These are phyloP conservation scores for Dryadomyces quercivorus DNA, from an alignment of 2,329 filamentous ascomycete genomes.

Conservation along the genomic window DNA sequence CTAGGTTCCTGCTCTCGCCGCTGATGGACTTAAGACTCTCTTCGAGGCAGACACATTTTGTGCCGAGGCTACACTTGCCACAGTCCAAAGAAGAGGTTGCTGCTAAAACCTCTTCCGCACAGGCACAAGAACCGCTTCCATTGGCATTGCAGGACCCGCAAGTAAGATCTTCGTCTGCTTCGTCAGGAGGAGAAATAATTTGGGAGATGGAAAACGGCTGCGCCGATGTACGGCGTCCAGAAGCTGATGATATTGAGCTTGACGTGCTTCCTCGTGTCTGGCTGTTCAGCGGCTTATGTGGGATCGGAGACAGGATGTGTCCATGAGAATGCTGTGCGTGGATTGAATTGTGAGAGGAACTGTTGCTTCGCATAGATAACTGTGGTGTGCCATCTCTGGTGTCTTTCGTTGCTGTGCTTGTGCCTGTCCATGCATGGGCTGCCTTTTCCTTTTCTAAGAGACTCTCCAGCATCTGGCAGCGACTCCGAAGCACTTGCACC, in stretches of 20 bases:
- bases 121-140: constrained; percentile 40
- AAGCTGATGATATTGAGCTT: constrained; percentile 17
- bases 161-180: constrained; percentile 27
- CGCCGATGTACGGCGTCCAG: constrained; percentile 18
- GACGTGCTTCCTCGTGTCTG: constrained; percentile 13
- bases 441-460: constrained; percentile 44
- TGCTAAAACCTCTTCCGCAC: constrained; percentile 44
- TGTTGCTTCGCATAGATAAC: neutral
- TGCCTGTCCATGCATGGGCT: constrained; percentile 2
- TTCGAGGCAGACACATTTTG: constrained; percentile 51
- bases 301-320: constrained; percentile 8
- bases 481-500: constrained; percentile 50
- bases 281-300: constrained; percentile 7
- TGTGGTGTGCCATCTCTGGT: constrained; percentile 1
- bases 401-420: constrained; percentile 1
- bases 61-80: constrained; percentile 50
- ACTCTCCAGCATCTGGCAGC: constrained; percentile 50
- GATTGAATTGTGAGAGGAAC: neutral
- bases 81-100: constrained; percentile 46
- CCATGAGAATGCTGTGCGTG: constrained; percentile 3
- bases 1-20: constrained; percentile 4
- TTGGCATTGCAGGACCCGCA: constrained; percentile 46
- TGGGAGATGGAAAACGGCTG: constrained; percentile 43
- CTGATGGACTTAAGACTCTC: constrained; percentile 24
- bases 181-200: constrained; percentile 42